Percentiles rank a stretch among this genome's conserved stretches.
Conservation (phyloP, 208 protist species). For the Crithidia thermophila region DNA sequence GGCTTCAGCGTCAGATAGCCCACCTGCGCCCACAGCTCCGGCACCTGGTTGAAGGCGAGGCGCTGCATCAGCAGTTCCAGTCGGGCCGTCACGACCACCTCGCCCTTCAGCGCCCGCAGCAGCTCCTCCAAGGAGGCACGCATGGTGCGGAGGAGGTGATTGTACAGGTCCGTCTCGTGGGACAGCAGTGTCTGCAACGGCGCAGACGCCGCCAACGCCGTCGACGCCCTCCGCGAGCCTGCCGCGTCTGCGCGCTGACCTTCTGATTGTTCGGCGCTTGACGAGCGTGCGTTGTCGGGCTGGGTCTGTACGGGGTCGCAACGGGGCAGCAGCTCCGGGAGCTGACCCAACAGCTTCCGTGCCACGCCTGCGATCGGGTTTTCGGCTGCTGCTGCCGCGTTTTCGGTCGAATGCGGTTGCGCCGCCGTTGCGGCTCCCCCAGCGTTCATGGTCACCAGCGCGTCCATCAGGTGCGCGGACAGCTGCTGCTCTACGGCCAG, state of each 20-base stretch:
- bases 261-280: neutral
- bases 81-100: constrained; percentile 86
- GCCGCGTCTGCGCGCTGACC: too few relatives aligned
- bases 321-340: constrained; percentile 46
- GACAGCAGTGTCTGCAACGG: constrained; percentile 83
- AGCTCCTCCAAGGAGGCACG: constrained; percentile 60
- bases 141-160: constrained; percentile 67
- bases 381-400: constrained; percentile 3
- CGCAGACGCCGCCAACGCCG: constrained; percentile 49
- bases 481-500: constrained; percentile 84
- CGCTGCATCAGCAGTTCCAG: constrained; percentile 79
- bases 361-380: constrained; percentile 55
- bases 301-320: constrained; percentile 40
- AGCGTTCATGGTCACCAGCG: constrained; percentile 55
- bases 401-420: constrained; percentile 33
- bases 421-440: constrained; percentile 25
- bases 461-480: constrained; percentile 46
- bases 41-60: constrained; percentile 90
- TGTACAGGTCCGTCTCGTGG: constrained; percentile 92
- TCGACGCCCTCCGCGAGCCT: neutral
- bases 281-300: constrained; percentile 28
- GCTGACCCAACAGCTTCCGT: constrained; percentile 54
- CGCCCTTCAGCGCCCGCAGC: constrained; percentile 80
- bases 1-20: constrained; percentile 96
- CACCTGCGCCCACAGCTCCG: constrained; percentile 83